A percentile compares a stretch with the other conserved stretches of the same genome.
Conservation (phyloP, 169 alveolate species). For the Cyclospora cayetanensis region DNA sequence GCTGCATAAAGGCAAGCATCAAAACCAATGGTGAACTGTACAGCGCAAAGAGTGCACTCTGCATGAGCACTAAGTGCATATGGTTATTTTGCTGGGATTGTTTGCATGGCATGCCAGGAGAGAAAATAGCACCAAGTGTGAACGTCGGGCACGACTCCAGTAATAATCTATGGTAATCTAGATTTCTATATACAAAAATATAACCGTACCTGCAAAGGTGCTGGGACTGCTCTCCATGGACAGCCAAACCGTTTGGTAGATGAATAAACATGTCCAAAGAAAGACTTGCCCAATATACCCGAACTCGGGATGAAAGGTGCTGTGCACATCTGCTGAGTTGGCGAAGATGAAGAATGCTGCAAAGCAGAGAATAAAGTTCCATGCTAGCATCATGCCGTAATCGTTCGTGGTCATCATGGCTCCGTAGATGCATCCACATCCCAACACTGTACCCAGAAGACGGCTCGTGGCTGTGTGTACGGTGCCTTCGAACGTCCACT, state of each 20-base stretch:
- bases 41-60: neutral
- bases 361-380: neutral
- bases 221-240: neutral
- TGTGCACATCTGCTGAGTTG: neutral
- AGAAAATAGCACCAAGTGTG: neutral
- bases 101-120: neutral
- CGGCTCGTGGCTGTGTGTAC: slow-evolving; percentile 21
- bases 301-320: neutral
- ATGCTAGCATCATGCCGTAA: neutral
- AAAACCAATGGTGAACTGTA: neutral
- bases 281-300: neutral
- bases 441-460: neutral
- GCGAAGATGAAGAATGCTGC: neutral
- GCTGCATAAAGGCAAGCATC: neutral
- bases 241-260: slow-evolving; percentile 8
- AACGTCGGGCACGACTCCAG: neutral
- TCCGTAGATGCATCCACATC: neutral
- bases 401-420: neutral
- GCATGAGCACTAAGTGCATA: too few species aligned
- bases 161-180: too few species aligned
- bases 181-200: neutral
- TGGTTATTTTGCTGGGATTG: too few species aligned
- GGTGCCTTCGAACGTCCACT: neutral
- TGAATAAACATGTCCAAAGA: neutral
- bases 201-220: neutral